Conservation (phyloP, 2,329 filamentous ascomycete genomes). For the Bertia moriformis region DNA sequence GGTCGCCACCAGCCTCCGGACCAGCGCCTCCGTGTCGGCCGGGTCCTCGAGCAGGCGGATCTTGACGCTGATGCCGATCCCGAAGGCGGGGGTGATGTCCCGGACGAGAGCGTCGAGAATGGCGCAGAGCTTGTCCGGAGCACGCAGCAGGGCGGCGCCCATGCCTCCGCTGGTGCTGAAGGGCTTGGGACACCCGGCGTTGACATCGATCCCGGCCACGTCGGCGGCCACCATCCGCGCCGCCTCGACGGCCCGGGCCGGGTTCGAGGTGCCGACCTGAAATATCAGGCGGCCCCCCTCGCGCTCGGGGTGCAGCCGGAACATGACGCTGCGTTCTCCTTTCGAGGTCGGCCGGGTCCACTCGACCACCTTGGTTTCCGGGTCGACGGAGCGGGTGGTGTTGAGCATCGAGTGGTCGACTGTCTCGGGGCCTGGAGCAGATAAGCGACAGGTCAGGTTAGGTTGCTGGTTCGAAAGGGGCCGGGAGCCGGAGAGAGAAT, state of each 20-base stretch:
- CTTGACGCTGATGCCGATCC: constrained; percentile 93
- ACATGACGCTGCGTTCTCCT: constrained; percentile 49
- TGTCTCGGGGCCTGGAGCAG: constrained; percentile 10
- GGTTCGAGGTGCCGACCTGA: constrained; percentile 79
- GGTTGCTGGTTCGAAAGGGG: too few relatives aligned
- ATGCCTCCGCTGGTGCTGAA: constrained; percentile 90
- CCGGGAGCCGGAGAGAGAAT: too few relatives aligned
- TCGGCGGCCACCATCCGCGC: constrained; percentile 72
- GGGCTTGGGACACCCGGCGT: constrained; percentile 94
- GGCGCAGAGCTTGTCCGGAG: constrained; percentile 66
- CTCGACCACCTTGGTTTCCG: constrained; percentile 7
- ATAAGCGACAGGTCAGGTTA: background rate
- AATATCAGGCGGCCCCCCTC: constrained; percentile 71
- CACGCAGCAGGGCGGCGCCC: constrained; percentile 83
- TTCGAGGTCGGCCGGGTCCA: constrained; percentile 7
- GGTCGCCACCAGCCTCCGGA: constrained; percentile 65
- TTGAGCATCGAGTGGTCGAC: constrained; percentile 1
- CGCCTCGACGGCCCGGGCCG: constrained; percentile 69
- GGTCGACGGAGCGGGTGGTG: background rate
- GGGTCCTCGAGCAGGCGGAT: constrained; percentile 73
- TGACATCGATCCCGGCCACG: constrained; percentile 89
- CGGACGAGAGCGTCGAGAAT: constrained; percentile 74
- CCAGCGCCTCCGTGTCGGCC: constrained; percentile 64
- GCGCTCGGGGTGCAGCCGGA: constrained; percentile 62
- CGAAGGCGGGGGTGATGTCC: constrained; percentile 60